Percentiles rank a stretch among this genome's conserved stretches.
phyloP scores from a whole-genome alignment of 169 alveolate species.

The Eimeria brunetti region DNA sequence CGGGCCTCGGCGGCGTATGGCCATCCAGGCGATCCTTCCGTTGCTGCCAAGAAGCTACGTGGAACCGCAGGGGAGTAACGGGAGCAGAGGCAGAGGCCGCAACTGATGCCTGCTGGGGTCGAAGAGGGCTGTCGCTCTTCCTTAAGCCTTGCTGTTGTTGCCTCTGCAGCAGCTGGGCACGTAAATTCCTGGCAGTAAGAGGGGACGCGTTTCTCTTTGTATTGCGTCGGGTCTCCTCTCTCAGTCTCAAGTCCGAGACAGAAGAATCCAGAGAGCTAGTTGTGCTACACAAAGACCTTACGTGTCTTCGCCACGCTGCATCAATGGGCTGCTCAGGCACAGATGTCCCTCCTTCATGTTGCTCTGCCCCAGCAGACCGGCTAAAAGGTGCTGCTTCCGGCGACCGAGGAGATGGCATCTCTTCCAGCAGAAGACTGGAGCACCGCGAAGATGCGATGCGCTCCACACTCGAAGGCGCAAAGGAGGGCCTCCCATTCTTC shows the following conservation, averaged over 20 bases:
- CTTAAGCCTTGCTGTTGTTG: not conserved
- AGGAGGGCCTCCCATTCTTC: not conserved
- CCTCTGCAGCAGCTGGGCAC: conserved; percentile 17
- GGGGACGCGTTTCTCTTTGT: conserved; percentile 56
- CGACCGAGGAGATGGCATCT: not conserved
- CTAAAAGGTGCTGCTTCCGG: not conserved
- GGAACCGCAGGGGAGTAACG: conserved; percentile 28
- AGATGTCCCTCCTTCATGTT: not conserved
- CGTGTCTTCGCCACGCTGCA: conserved; percentile 24
- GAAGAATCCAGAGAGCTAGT: conserved; percentile 14
- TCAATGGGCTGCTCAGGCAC: conserved; percentile 35
- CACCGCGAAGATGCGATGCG: not conserved
- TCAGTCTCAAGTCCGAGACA: conserved; percentile 28
- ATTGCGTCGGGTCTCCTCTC: conserved; percentile 73
- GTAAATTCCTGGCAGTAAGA: conserved; percentile 30
- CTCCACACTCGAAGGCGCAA: conserved; percentile 20
- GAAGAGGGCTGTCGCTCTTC: conserved; percentile 42
- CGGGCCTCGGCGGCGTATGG: conserved; percentile 29
- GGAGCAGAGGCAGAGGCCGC: conserved; percentile 27
- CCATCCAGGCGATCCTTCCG: not conserved
- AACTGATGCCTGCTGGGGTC: not conserved
- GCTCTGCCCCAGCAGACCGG: not conserved
- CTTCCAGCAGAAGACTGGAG: conserved; percentile 40
- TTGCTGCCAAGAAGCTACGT: not conserved
- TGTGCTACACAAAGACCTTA: conserved; percentile 3